Evolutionary conservation across 2,329 filamentous ascomycete genomes (phyloP).

Genomic region (Triangularia verruculosa): DNA sequence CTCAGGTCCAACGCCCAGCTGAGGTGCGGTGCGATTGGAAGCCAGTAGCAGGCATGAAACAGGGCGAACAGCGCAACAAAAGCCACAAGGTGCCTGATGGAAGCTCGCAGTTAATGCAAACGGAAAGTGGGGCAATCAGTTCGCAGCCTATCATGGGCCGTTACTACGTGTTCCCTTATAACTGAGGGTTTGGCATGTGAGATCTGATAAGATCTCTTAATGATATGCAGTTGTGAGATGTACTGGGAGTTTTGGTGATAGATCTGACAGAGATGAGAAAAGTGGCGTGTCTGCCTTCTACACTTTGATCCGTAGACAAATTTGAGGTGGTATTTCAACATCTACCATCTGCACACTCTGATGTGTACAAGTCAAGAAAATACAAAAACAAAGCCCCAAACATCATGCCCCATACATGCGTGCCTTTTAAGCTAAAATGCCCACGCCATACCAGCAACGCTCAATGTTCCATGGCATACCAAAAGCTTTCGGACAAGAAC

Average conservation of each 20-base stretch:
- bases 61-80: not conserved
- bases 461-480: not conserved
- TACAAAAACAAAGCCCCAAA: not conserved
- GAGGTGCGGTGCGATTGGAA: not conserved
- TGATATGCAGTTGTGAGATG: no score
- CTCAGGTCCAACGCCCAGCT: not conserved
- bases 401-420: not conserved
- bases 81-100: not conserved
- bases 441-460: no score
- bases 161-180: not conserved
- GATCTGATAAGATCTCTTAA: not conserved
- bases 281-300: no score
- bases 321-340: no score
- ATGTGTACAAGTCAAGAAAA: no score
- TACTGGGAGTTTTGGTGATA: no score
- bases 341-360: no score
- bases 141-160: no score
- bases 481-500: not conserved
- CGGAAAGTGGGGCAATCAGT: not conserved
- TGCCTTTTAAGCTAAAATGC: not conserved
- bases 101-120: not conserved
- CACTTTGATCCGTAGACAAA: no score
- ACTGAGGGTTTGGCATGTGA: not conserved
- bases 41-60: not conserved
- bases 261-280: no score